Evolutionary conservation across 495 filamentous ascomycete genomes (phyloP).

Genomic region (Patellaria atrata): DNA sequence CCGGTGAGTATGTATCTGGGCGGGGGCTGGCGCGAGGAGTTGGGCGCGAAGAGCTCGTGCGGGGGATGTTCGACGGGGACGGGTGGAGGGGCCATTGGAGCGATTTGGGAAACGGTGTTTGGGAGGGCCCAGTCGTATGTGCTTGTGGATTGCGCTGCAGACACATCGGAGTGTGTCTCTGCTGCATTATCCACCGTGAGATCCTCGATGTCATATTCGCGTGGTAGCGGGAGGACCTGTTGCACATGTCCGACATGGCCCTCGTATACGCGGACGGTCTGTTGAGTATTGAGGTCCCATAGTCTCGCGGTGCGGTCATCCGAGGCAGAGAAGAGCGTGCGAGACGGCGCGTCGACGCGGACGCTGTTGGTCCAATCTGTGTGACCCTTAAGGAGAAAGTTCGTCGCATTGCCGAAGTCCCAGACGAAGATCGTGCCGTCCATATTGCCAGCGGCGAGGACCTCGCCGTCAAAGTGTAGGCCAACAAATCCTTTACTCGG

Average conservation of each 20-base stretch:
- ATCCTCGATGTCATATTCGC: slow-evolving; percentile 31
- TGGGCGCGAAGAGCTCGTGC: slow-evolving; percentile 32
- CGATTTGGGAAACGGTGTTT: slow-evolving; percentile 8
- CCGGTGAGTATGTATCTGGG: slow-evolving; percentile 85
- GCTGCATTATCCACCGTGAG: slow-evolving; percentile 41
- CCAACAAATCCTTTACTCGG: slow-evolving; percentile 67
- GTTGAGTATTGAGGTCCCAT: slow-evolving; percentile 80
- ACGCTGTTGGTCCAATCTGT: slow-evolving; percentile 91
- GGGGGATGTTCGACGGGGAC: background rate
- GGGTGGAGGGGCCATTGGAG: background rate
- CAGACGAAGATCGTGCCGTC: slow-evolving; percentile 87
- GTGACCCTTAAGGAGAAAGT: slow-evolving; percentile 67
- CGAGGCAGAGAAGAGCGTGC: slow-evolving; percentile 80
- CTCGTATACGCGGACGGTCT: slow-evolving; percentile 65
- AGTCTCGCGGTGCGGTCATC: slow-evolving; percentile 85
- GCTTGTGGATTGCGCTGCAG: slow-evolving; percentile 10
- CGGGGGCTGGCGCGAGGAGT: slow-evolving; percentile 49
- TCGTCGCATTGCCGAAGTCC: slow-evolving; percentile 75
- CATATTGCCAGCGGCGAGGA: slow-evolving; percentile 75
- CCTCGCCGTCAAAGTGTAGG: slow-evolving; percentile 68
- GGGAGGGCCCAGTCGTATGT: slow-evolving; percentile 11
- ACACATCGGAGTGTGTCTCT: slow-evolving; percentile 20
- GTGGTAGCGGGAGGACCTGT: slow-evolving; percentile 54
- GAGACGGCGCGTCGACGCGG: slow-evolving; percentile 60
- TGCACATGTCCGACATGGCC: slow-evolving; percentile 77